A percentile compares a stretch with the other conserved stretches of the same genome.
These are phyloP conservation scores for Alisma plantagoaquatica DNA, from an alignment of 106 monocot genomes.

Conservation along the genomic window DNA sequence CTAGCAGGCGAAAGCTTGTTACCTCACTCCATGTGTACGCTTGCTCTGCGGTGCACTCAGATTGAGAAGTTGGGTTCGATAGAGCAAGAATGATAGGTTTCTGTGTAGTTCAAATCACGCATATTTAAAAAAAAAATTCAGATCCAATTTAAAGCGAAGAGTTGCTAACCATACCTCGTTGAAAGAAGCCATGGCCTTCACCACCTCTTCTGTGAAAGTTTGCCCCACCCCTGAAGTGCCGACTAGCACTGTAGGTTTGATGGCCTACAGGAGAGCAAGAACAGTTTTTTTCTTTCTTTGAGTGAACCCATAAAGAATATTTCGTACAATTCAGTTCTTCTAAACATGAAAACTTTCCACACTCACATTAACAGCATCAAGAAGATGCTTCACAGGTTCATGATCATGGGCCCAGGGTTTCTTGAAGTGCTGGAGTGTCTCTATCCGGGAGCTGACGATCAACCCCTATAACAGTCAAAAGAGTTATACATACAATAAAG, in stretches of 20 bases:
- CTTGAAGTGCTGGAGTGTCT: conserved; percentile 86
- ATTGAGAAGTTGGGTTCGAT: conserved; percentile 88
- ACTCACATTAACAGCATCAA: conserved; percentile 70
- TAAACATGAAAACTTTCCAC: neutral
- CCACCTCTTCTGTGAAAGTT: too few species aligned
- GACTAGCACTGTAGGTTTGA: too few species aligned
- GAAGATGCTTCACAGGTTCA: conserved; percentile 51
- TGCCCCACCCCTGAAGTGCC: too few species aligned
- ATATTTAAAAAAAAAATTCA: too few species aligned
- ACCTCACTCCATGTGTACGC: conserved; percentile 94
- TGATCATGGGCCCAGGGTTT: conserved; percentile 97
- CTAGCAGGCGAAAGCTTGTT: neutral
- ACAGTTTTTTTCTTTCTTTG: too few species aligned
- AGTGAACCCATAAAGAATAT: too few species aligned
- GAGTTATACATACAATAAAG: neutral
- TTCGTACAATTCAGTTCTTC: too few species aligned
- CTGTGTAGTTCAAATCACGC: conserved; percentile 23
- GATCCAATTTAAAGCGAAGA: too few species aligned
- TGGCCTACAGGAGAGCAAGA: too few species aligned
- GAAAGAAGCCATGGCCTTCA: too few species aligned
- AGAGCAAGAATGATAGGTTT: conserved; percentile 84
- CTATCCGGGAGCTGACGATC: conserved; percentile 73
- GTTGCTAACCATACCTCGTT: too few species aligned
- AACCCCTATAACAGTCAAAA: conserved; percentile 50
- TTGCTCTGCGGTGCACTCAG: conserved; percentile 89